These are phyloP conservation scores for Oemleria cerasiformis DNA, from an alignment of 306 rosid species.

Conservation along the genomic window DNA sequence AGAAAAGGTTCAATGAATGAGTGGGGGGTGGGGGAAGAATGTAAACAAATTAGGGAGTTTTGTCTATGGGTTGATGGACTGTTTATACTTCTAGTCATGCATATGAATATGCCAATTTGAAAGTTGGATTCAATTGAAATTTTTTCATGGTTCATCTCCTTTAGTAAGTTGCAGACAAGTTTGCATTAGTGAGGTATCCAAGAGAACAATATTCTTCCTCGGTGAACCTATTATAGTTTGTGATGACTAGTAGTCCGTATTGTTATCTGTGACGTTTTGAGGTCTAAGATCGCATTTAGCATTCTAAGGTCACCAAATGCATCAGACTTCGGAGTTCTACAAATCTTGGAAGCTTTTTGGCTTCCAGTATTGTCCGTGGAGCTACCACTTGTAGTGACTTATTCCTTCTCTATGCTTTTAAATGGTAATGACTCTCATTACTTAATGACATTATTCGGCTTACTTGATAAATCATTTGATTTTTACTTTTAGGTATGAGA, in stretches of 20 bases:
- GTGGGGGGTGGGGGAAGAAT: background rate
- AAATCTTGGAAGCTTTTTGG: background rate
- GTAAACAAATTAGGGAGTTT: background rate
- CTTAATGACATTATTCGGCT: background rate
- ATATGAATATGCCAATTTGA: constrained; percentile 3
- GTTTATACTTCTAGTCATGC: background rate
- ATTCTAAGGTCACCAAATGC: background rate
- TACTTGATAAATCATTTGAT: background rate
- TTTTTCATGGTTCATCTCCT: no score
- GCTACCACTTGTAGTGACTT: background rate
- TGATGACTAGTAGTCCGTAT: background rate
- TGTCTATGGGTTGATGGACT: background rate
- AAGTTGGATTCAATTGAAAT: background rate
- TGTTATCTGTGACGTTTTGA: background rate
- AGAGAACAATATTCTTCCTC: background rate
- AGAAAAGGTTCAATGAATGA: background rate
- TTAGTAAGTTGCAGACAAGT: background rate
- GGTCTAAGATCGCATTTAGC: background rate
- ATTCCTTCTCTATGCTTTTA: background rate
- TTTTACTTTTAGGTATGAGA: constrained; percentile 69
- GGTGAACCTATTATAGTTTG: background rate
- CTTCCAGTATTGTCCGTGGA: background rate
- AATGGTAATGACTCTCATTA: background rate
- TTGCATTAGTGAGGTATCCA: background rate
- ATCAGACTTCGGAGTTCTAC: background rate